A percentile compares a stretch with the other conserved stretches of the same genome.
phyloP scores from a whole-genome alignment of 1,284 basidiomycete genomes.

The Fistulina hepatica region DNA sequence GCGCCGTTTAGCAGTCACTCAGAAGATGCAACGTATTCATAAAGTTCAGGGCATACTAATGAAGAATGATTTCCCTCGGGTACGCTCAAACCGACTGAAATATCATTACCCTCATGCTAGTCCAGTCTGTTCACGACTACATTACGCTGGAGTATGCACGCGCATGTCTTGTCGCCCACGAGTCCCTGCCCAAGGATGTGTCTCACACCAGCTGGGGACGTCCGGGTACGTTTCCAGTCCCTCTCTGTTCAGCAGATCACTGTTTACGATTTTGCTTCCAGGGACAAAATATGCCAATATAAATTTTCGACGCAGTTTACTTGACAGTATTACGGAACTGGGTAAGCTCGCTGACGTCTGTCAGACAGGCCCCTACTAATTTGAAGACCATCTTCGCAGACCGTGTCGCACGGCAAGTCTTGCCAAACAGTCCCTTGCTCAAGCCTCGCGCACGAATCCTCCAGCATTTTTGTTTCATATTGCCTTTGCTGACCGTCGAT shows the following conservation, averaged over 20 bases:
- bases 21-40: conserved; percentile 58
- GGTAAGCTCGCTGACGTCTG: conserved; percentile 32
- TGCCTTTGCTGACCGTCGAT: conserved; percentile 53
- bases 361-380: conserved; percentile 2
- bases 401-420: conserved; percentile 50
- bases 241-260: conserved; percentile 2
- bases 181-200: conserved; percentile 62
- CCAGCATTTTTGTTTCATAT: conserved; percentile 61
- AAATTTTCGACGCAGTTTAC: conserved; percentile 50
- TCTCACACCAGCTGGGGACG: conserved; percentile 74
- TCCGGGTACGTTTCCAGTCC: conserved; percentile 39
- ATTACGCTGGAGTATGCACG: conserved; percentile 73
- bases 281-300: conserved; percentile 50
- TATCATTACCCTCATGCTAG: not conserved
- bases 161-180: conserved; percentile 64
- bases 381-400: conserved; percentile 29
- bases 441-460: conserved; percentile 61
- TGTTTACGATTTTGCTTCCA: conserved; percentile 15
- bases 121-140: conserved; percentile 60
- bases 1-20: conserved; percentile 50
- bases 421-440: conserved; percentile 48
- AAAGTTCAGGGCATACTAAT: conserved; percentile 55
- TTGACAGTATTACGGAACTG: conserved; percentile 56
- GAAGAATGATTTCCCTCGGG: conserved; percentile 62
- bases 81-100: conserved; percentile 23